Conservation (phyloP, 495 filamentous ascomycete species). For the Podospora anserina region DNA sequence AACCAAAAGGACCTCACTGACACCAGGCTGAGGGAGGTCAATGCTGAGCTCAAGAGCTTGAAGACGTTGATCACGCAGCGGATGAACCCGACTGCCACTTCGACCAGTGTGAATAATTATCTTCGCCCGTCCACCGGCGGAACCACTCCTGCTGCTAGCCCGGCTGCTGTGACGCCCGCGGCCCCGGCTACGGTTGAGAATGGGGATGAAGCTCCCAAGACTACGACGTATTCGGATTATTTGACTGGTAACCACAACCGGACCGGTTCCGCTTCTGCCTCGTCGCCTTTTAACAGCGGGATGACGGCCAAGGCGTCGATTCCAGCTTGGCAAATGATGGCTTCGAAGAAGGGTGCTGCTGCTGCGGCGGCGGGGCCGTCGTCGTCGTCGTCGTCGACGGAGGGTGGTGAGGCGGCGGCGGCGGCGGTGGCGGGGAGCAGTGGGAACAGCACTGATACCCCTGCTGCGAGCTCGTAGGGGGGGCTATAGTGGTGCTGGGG, state of each 20-base stretch:
- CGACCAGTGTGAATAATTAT: constrained; percentile 34
- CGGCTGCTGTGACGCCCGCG: constrained; percentile 32
- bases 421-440: constrained; percentile 21
- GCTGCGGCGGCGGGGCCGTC: neutral
- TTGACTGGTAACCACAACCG: constrained; percentile 27
- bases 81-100: constrained; percentile 54
- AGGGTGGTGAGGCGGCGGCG: constrained; percentile 22
- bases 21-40: constrained; percentile 75
- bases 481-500: neutral
- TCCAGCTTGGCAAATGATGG: constrained; percentile 84
- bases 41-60: constrained; percentile 84
- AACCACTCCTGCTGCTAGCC: constrained; percentile 23
- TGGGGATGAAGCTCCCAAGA: constrained; percentile 29
- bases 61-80: constrained; percentile 83
- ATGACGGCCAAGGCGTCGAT: constrained; percentile 64
- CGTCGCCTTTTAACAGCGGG: constrained; percentile 37
- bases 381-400: constrained; percentile 34
- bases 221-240: constrained; percentile 37
- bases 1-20: constrained; percentile 83
- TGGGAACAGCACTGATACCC: constrained; percentile 19
- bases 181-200: constrained; percentile 26
- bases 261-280: constrained; percentile 12
- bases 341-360: constrained; percentile 48
- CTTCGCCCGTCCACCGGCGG: constrained; percentile 37
- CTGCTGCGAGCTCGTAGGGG: constrained; percentile 18